Evolutionary conservation across 2,329 filamentous ascomycete species (phyloP).

Genomic region (Nothopassalora personata): DNA sequence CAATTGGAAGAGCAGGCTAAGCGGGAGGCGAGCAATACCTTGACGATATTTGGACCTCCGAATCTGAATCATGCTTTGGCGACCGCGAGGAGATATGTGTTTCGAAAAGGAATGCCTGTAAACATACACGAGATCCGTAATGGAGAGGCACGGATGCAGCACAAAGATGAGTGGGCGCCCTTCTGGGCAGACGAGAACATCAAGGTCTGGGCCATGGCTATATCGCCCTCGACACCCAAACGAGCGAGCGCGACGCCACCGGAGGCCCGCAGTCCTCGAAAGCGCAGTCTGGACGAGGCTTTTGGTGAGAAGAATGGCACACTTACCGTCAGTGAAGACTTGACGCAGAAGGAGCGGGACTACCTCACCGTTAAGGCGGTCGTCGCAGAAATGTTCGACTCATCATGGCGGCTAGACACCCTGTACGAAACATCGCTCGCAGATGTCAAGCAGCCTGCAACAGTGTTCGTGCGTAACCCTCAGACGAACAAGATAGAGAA

Average conservation of each 20-base stretch:
- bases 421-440: slow-evolving; percentile 62
- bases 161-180: slow-evolving; percentile 43
- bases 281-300: slow-evolving; percentile 34
- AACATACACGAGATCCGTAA: slow-evolving; percentile 58
- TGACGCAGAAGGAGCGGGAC: slow-evolving; percentile 38
- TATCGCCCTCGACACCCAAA: slow-evolving; percentile 33
- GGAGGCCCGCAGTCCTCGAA: slow-evolving; percentile 26
- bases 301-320: slow-evolving; percentile 27
- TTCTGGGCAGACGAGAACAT: slow-evolving; percentile 73
- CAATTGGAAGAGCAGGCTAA: slow-evolving; percentile 28
- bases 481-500: slow-evolving; percentile 58
- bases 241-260: slow-evolving; percentile 4
- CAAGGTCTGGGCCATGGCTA: slow-evolving; percentile 76
- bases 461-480: slow-evolving; percentile 62
- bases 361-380: slow-evolving; percentile 49
- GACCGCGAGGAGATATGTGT: slow-evolving; percentile 78
- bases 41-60: slow-evolving; percentile 71
- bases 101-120: slow-evolving; percentile 76
- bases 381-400: slow-evolving; percentile 74
- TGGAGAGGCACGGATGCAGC: slow-evolving; percentile 32
- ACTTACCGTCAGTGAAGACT: slow-evolving; percentile 36
- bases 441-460: slow-evolving; percentile 62
- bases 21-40: slow-evolving; percentile 33
- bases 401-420: slow-evolving; percentile 66
- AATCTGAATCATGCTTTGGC: slow-evolving; percentile 78